Evolutionary conservation across 768 basidiomycete genomes (phyloP), one percentile per base, ranked within the genome.

Genomic region (Xerocomus spinulosus): DNA sequence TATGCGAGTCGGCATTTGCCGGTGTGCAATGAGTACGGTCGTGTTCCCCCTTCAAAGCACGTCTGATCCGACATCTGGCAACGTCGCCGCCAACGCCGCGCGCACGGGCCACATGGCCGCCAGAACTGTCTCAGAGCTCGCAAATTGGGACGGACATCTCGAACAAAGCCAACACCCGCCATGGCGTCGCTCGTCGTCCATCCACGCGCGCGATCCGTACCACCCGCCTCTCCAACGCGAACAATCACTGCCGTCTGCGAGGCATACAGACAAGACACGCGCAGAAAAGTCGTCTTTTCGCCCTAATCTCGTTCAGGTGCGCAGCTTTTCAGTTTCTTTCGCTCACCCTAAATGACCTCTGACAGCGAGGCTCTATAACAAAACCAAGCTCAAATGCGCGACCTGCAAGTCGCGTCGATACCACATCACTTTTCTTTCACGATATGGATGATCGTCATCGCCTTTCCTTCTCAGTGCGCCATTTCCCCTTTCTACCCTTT

Each of bases 1-100:
- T n/a, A n/a, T n/a, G n/a, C n/a, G n/a, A n/a, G n/a, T n/a, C 45
- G 49, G 60, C 30, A 48, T 30, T n/a, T 45, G 9, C 56, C 56
- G 56, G 45, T 15, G 29, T 14, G 23, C 17, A 28, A 41, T 34
- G 51, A 41, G 32, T 55, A 48, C 48, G 52, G 42, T 57, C 35
- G 36, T 15, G 23, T 26, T 55, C 48, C 32, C 10, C 24, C 24
- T 34, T 40, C 37, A 46, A n/a, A n/a, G n/a, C n/a, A n/a, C n/a
- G n/a, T n/a, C n/a, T n/a, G 7, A 46, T 50, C 55, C 30, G 2
- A 9, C 51, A 21, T 29, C 46, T 29, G 28, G 29, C 29, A 15
- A 24, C 46, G 20, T 40, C 36, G 55, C 41, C 18, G 21, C 10
- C 41, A 18, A 30, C 39, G 37, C 7, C 20, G 34, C 33, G 9